A percentile compares a stretch with the other conserved stretches of the same genome.
Evolutionary conservation across 176 grass and related monocot species (phyloP).

Genomic region (Rhynchospora pubera): DNA sequence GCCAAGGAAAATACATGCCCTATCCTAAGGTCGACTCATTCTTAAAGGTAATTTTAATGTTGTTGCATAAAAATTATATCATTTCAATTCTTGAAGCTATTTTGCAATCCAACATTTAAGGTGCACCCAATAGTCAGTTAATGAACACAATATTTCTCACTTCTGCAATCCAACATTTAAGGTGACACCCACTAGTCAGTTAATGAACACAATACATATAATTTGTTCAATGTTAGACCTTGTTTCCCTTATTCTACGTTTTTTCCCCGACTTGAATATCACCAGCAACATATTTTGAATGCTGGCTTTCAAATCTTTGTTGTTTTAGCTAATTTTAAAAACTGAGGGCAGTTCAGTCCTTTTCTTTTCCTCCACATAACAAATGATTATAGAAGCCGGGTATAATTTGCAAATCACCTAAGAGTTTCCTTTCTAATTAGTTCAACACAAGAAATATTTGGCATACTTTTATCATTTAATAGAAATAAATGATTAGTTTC

Average conservation of each 20-base stretch:
- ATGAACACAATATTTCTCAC: neutral
- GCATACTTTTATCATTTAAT: neutral
- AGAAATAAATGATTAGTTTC: neutral
- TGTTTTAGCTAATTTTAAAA: neutral
- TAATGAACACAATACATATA: neutral
- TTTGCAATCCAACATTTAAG: neutral
- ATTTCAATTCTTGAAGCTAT: neutral
- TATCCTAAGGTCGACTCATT: slow-evolving; percentile 90
- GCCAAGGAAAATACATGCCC: slow-evolving; percentile 52
- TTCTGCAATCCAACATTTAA: neutral
- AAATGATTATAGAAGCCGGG: neutral
- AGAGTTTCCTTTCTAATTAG: neutral
- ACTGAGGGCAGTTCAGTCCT: neutral
- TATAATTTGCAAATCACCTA: neutral
- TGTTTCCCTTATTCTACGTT: too few species aligned
- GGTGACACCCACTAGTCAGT: neutral
- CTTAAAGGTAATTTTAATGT: slow-evolving; percentile 50
- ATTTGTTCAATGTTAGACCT: too few species aligned
- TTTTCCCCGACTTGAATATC: too few species aligned
- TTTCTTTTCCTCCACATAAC: neutral
- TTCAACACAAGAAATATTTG: neutral
- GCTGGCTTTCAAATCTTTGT: neutral
- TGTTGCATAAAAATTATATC: neutral
- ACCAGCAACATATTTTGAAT: neutral
- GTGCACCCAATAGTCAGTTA: neutral